Evolutionary conservation across 2,329 filamentous ascomycete genomes (phyloP), one percentile per base, ranked within the genome.

Genomic region (Balansia obtecta): DNA sequence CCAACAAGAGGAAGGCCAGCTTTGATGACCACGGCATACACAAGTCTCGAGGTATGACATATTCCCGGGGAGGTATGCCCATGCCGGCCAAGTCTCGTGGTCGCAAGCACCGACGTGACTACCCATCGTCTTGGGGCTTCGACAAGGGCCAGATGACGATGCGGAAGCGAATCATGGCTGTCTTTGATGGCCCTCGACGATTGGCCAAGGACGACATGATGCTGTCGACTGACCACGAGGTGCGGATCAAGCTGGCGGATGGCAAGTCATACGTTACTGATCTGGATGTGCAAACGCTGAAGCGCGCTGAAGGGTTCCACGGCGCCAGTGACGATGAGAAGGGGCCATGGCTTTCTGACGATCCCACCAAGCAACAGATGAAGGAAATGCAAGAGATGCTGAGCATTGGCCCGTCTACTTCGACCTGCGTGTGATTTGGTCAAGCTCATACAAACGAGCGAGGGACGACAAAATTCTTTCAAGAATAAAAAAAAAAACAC

Each of bases 151-250:
- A 93, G 72, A 95, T 97, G 88, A 94, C 86, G 63, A 94, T 95
- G 81, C 96, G 94, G 80, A 96, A 96, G 79, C 86, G 93, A 30
- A 88, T 96, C 50, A 76, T 97, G 61, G 88, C 88, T 56, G 87
- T 95, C 18, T 98, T 94, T 61, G 89, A 97, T 62, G 93, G 93
- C 0, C 77, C 77, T 15, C 82, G 90, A 49, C 83, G 91, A 41
- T 76, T 98, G 46, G 93, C 87, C 79, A 97, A 97, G 73, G 93
- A 98, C 64, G 93, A 98, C 69, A 93, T 97, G 88, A 95, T 96
- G 89, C 82, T 98, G 46, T 88, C 90, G 58, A 89, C 86, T 15
- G 89, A 95, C 60, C 90, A 93, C 61, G 93, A 98, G 69, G 88
- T 97, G 38, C 88, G 91, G 62, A 76, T 95, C 66, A 82, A 82